Conservation (phyloP, 2,329 filamentous ascomycete species). For the Paracoccidioides lutzii region DNA sequence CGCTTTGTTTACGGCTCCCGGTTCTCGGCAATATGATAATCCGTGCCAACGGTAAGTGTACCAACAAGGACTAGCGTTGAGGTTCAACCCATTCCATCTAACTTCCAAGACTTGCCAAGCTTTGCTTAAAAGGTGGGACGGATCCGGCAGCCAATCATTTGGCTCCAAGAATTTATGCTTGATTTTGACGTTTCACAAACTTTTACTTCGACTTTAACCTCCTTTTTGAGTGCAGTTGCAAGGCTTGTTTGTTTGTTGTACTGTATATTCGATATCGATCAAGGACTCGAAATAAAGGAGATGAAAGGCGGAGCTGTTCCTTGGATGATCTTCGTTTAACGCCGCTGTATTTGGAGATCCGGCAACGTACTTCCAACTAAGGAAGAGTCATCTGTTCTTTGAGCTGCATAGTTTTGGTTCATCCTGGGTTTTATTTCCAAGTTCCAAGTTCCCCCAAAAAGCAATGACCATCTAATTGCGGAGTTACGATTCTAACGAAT, state of each 20-base stretch:
- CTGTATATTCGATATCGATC: neutral
- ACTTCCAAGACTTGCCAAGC: too few relatives aligned
- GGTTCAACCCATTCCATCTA: too few relatives aligned
- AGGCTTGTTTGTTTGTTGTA: neutral
- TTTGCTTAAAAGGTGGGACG: too few relatives aligned
- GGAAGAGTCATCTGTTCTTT: neutral
- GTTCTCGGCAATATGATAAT: neutral
- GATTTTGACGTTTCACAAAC: neutral
- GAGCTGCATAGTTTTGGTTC: neutral
- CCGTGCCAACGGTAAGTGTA: neutral
- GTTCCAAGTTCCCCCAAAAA: neutral
- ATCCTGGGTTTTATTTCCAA: neutral
- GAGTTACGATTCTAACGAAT: neutral
- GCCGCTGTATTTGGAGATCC: too few relatives aligned
- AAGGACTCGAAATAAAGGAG: too few relatives aligned
- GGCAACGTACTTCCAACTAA: too few relatives aligned
- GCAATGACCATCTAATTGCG: slow-evolving; percentile 1
- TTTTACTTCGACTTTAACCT: neutral
- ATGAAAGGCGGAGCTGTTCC: too few relatives aligned
- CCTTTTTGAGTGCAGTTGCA: neutral
- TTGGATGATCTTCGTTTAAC: too few relatives aligned
- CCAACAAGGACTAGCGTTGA: neutral
- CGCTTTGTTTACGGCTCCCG: slow-evolving; percentile 8
- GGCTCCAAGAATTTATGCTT: neutral
- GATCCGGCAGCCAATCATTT: too few relatives aligned